Evolutionary conservation across 192 early-diverging fungal genomes (phyloP).

Genomic region (Backusella liffmaniae): DNA sequence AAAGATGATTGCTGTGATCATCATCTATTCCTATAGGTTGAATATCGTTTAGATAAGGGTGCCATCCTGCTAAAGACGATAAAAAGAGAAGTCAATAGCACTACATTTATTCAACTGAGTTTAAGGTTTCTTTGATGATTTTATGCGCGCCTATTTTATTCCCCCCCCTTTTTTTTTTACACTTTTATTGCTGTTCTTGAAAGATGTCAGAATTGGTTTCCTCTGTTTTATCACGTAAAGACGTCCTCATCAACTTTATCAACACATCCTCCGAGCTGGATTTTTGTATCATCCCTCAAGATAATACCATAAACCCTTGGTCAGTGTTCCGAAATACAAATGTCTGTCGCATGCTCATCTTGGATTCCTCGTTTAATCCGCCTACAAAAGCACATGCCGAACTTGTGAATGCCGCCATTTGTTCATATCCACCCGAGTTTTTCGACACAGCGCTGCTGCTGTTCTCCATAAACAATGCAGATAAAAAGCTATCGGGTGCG

Average conservation of each 20-base stretch:
- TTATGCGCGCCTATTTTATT: neutral
- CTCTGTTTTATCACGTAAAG: neutral
- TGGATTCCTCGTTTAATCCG: constrained; percentile 82
- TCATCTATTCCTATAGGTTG: too few relatives aligned
- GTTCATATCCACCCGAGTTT: constrained; percentile 23
- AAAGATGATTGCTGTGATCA: too few relatives aligned
- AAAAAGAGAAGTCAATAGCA: too few relatives aligned
- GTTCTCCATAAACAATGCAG: constrained; percentile 64
- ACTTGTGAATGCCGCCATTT: constrained; percentile 47
- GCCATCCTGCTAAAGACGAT: too few relatives aligned
- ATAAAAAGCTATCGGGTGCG: constrained; percentile 61
- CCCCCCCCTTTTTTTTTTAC: neutral
- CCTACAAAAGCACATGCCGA: constrained; percentile 59
- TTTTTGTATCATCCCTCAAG: neutral
- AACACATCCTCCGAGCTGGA: neutral
- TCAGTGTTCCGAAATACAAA: neutral
- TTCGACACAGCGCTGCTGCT: constrained; percentile 65
- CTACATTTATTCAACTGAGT: too few relatives aligned
- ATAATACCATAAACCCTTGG: too few relatives aligned
- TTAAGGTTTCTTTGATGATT: too few relatives aligned
- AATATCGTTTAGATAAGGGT: too few relatives aligned
- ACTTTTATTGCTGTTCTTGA: neutral
- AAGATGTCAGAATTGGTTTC: neutral
- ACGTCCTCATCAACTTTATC: neutral
- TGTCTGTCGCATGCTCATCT: constrained; percentile 43